Evolutionary conservation across 768 basidiomycete species (phyloP), one percentile per base, ranked within the genome.

Genomic region (Macrolepiota dolichaula): DNA sequence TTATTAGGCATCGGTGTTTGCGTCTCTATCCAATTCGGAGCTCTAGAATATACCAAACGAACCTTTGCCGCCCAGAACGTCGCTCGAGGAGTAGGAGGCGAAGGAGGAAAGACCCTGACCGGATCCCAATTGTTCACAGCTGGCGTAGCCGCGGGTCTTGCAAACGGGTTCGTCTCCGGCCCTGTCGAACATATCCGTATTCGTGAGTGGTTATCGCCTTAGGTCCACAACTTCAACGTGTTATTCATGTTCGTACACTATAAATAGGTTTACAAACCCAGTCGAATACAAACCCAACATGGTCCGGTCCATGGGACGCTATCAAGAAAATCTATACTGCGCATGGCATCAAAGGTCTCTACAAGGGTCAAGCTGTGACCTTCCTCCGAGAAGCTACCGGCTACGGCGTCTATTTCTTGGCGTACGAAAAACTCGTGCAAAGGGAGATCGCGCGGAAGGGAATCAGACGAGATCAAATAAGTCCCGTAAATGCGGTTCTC

Each of bases 141-240:
- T 17, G 96, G 96, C 64, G 85, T 94, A 3, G 76, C 86, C 38
- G 96, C 96, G 24, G 96, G 96, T 27, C 73, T 97, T 27, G 87
- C 92, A 10, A 98, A 98, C 69, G 89, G 93, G 29, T 80, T 96
- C 61, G 94, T 97, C 38, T 96, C 95, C 0, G 94, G 95, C 1
- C 96, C 96, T 5, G 96, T 98, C 17, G 96, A 98, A 73, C 96
- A 98, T 70, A 95, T 98, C 71, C 92, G 96, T 77, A 98, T 98
- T 65, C 88, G 93, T 94, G 66, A 71, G 90, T 68, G 58, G 17
- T 40, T 47, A 42, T 36, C 55, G 56, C 56, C 55, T 62, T 17
- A 59, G 32, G 7, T 50, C 63, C 4, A 38, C 25, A 17, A 22
- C 50, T 53, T 55, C 40, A 54, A 65, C 62, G 52, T 46, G 40